A percentile compares a stretch with the other conserved stretches of the same genome.
These are phyloP conservation scores for Bryoglossum gracile DNA, from an alignment of 495 filamentous ascomycete species.

Conservation along the genomic window DNA sequence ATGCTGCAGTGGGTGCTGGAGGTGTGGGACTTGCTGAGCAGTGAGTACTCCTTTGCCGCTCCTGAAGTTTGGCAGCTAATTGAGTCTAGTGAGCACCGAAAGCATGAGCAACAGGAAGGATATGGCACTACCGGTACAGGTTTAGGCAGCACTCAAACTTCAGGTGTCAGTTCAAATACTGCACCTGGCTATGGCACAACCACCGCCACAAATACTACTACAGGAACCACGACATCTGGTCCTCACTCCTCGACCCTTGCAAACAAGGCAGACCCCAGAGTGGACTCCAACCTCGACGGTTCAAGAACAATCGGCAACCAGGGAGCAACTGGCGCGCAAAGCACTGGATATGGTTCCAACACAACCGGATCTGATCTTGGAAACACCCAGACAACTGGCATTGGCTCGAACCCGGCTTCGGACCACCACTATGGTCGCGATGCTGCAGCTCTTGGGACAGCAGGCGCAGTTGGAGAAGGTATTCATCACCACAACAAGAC, in stretches of 20 bases:
- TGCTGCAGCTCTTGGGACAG: constrained; percentile 9
- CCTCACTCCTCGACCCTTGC: constrained; percentile 46
- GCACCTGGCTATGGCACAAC: not conserved
- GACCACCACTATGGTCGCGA: constrained; percentile 13
- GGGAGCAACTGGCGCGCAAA: no score
- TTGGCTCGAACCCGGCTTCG: not conserved
- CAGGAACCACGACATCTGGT: constrained; percentile 28
- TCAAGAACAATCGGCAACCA: not conserved
- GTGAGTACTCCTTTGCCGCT: not conserved
- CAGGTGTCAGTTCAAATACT: not conserved
- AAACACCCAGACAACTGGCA: not conserved
- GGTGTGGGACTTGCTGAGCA: constrained; percentile 5
- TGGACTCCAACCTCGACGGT: constrained; percentile 26
- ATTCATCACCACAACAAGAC: constrained; percentile 7
- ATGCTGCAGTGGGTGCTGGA: constrained; percentile 11
- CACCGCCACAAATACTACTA: no score
- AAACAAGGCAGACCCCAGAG: constrained; percentile 49
- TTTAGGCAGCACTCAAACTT: constrained; percentile 2
- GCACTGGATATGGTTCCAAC: no score
- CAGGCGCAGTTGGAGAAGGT: constrained; percentile 1
- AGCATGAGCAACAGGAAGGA: not conserved
- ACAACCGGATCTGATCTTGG: no score
- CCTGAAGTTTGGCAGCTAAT: not conserved
- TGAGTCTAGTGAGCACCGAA: constrained; percentile 1
- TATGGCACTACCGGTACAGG: not conserved